phyloP scores from a whole-genome alignment of 306 rosid genomes.

The Argentina anserina region DNA sequence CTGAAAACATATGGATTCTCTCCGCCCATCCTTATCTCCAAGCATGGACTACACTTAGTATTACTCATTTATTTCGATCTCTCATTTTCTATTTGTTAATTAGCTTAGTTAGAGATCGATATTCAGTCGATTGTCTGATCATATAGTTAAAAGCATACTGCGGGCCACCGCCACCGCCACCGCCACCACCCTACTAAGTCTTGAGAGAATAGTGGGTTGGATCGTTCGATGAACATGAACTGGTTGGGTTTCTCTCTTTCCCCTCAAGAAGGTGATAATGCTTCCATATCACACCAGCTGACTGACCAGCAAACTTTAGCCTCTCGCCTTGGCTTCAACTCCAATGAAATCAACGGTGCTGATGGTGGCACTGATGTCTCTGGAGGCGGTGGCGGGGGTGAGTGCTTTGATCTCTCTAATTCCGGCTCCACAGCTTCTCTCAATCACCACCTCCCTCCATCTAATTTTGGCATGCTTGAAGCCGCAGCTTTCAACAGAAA shows the following conservation, averaged over 20 bases:
- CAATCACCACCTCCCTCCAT: slow-evolving; percentile 42
- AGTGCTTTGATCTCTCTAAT: slow-evolving; percentile 54
- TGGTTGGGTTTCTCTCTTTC: slow-evolving; percentile 93
- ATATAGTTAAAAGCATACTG: background rate
- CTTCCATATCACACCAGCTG: slow-evolving; percentile 26
- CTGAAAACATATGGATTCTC: slow-evolving; percentile 26
- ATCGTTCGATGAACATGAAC: slow-evolving; percentile 42
- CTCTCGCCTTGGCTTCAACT: slow-evolving; percentile 50
- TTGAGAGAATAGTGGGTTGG: background rate
- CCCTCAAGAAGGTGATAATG: slow-evolving; percentile 45
- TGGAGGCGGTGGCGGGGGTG: slow-evolving; percentile 19
- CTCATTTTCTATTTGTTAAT: background rate
- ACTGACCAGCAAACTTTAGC: slow-evolving; percentile 16
- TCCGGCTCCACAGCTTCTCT: slow-evolving; percentile 42
- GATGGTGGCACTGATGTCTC: slow-evolving; percentile 32
- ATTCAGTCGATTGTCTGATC: background rate
- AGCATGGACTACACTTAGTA: slow-evolving; percentile 27
- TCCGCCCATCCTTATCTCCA: slow-evolving; percentile 13
- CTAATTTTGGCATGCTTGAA: slow-evolving; percentile 56
- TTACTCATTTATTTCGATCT: background rate
- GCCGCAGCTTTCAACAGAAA: slow-evolving; percentile 29
- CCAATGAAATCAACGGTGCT: slow-evolving; percentile 39
- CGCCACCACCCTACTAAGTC: background rate
- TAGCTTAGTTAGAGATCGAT: background rate
- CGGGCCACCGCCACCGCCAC: background rate